Percentiles rank a stretch among this genome's conserved stretches.
Evolutionary conservation across 2,329 filamentous ascomycete genomes (phyloP).

Genomic region (Emmonsia crescens): DNA sequence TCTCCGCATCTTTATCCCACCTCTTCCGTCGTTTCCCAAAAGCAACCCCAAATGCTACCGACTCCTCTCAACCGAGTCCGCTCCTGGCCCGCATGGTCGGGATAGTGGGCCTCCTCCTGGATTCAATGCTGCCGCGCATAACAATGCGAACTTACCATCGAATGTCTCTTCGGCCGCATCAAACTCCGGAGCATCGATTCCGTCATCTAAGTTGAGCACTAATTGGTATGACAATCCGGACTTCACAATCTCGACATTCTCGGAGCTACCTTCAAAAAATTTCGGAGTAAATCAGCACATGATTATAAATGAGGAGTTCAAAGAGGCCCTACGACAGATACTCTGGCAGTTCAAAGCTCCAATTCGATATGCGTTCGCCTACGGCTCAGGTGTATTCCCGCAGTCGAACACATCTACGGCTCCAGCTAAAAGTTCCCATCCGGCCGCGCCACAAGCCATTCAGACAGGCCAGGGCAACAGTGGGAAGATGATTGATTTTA

Average conservation of each 20-base stretch:
- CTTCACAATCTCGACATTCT: slow-evolving; percentile 61
- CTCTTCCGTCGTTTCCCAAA: slow-evolving; percentile 12
- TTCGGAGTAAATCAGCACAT: slow-evolving; percentile 97
- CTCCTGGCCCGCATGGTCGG: slow-evolving; percentile 10
- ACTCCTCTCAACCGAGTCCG: slow-evolving; percentile 22
- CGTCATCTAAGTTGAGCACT: slow-evolving; percentile 23
- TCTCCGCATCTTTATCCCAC: slow-evolving; percentile 14
- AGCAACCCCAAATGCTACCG: slow-evolving; percentile 13
- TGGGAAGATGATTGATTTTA: slow-evolving; percentile 97
- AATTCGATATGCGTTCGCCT: slow-evolving; percentile 93
- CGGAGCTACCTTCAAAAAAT: slow-evolving; percentile 62
- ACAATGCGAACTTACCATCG: slow-evolving; percentile 10
- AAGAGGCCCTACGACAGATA: slow-evolving; percentile 75
- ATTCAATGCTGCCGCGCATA: slow-evolving; percentile 14
- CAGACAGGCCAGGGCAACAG: slow-evolving; percentile 74
- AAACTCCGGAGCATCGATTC: slow-evolving; percentile 22
- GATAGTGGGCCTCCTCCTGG: slow-evolving; percentile 11
- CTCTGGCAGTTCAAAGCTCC: slow-evolving; percentile 86
- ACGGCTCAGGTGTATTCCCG: slow-evolving; percentile 91
- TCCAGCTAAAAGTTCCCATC: slow-evolving; percentile 51
- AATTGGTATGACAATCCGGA: slow-evolving; percentile 70
- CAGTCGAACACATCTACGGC: slow-evolving; percentile 47
- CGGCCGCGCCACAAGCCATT: slow-evolving; percentile 69
- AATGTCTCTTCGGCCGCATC: slow-evolving; percentile 11
- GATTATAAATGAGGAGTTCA: slow-evolving; percentile 89